These are phyloP conservation scores for Dactylorhiza incarnata DNA, from an alignment of 106 monocot species.

Conservation along the genomic window DNA sequence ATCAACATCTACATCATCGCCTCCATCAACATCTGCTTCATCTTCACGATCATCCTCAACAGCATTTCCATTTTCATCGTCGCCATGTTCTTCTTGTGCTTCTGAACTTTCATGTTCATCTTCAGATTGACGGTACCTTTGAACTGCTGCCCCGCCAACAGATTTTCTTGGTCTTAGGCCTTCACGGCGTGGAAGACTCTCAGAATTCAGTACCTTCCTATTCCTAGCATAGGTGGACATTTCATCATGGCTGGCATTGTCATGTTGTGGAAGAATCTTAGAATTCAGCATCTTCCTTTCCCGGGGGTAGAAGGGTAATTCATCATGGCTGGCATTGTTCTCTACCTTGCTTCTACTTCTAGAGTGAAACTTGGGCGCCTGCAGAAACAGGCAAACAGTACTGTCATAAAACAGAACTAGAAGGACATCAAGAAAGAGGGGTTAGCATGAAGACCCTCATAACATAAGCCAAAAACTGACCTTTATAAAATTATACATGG, in stretches of 20 bases:
- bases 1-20: slow-evolving; percentile 62
- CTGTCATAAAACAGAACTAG: background rate
- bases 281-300: slow-evolving; percentile 31
- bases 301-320: slow-evolving; percentile 28
- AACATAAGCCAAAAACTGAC: slow-evolving; percentile 23
- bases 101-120: slow-evolving; percentile 74
- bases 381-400: slow-evolving; percentile 3
- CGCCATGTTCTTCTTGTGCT: slow-evolving; percentile 45
- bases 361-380: slow-evolving; percentile 66
- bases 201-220: slow-evolving; percentile 30
- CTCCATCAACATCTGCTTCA: slow-evolving; percentile 64
- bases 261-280: slow-evolving; percentile 53
- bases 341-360: slow-evolving; percentile 59
- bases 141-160: slow-evolving; percentile 24
- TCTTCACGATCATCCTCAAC: slow-evolving; percentile 41
- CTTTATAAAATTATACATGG: slow-evolving; percentile 40
- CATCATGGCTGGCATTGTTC: slow-evolving; percentile 45
- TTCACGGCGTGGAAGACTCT: slow-evolving; percentile 65
- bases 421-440: background rate
- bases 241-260: slow-evolving; percentile 44
- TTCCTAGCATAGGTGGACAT: slow-evolving; percentile 25
- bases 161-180: slow-evolving; percentile 83
- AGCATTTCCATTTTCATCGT: slow-evolving; percentile 45
- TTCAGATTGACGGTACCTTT: slow-evolving; percentile 58
- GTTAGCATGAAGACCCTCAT: slow-evolving; percentile 13